Evolutionary conservation across 108 stramenopile genomes (phyloP).

Genomic region (Skeletonema tropicum): DNA sequence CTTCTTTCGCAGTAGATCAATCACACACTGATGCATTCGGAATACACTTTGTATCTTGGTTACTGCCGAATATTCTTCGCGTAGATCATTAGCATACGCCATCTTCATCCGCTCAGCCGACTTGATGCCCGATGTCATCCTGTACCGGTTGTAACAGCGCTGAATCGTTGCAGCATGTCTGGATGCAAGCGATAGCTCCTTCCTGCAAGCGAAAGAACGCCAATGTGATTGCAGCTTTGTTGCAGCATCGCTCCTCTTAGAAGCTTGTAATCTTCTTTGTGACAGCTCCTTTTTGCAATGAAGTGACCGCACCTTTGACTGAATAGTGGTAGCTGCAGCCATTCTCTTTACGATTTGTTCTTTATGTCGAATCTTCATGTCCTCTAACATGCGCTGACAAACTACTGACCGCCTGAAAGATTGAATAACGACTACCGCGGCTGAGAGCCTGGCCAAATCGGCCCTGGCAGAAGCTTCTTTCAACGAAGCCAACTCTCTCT

Average conservation of each 20-base stretch:
- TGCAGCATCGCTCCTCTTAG: neutral
- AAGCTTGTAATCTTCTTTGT: neutral
- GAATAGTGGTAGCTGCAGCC: neutral
- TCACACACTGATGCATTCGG: neutral
- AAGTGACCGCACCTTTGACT: neutral
- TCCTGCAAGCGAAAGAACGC: slow-evolving; percentile 9
- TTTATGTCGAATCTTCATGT: slow-evolving; percentile 2
- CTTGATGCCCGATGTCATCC: neutral
- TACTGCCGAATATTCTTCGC: neutral
- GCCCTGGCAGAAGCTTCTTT: neutral
- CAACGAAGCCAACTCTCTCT: neutral
- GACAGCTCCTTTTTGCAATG: neutral
- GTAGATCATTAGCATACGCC: neutral
- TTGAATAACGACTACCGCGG: neutral
- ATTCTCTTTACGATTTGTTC: neutral
- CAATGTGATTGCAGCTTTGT: slow-evolving; percentile 14
- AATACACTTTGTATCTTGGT: slow-evolving; percentile 18
- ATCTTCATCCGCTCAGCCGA: neutral
- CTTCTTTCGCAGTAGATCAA: neutral
- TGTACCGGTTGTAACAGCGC: neutral
- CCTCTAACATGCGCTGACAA: no score
- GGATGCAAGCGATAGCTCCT: neutral
- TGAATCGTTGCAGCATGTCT: neutral
- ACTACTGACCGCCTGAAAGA: no score
- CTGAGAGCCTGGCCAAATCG: neutral